Percentiles rank a stretch among this genome's conserved stretches.
phyloP scores from a whole-genome alignment of 2,329 filamentous ascomycete genomes.

The Pestalotiopsis sp. region DNA sequence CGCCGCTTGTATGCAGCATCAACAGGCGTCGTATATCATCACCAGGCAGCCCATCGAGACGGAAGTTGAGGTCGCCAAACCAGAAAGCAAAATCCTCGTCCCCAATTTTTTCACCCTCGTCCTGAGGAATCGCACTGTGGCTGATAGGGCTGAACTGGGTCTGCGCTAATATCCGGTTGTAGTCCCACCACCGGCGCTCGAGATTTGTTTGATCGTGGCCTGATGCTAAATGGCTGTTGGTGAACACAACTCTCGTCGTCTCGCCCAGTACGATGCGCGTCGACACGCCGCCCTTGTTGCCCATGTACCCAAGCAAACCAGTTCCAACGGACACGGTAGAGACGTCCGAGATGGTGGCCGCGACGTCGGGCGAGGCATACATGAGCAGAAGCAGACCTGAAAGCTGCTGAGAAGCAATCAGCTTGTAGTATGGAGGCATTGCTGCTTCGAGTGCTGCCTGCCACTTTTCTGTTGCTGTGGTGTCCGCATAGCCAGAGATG shows the following conservation, averaged over 20 bases:
- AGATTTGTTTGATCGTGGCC: conserved; percentile 77
- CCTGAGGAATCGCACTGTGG: conserved; percentile 64
- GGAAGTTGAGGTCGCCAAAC: conserved; percentile 96
- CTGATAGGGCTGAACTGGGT: conserved; percentile 78
- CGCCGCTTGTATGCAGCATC: conserved; percentile 78
- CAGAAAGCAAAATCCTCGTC: conserved; percentile 95
- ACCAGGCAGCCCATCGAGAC: conserved; percentile 83
- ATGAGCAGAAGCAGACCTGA: conserved; percentile 83
- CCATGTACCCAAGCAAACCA: conserved; percentile 88
- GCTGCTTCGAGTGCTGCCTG: conserved; percentile 74
- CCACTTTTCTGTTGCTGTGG: conserved; percentile 74
- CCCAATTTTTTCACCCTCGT: conserved; percentile 72
- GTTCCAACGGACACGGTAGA: conserved; percentile 86
- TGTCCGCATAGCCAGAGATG: conserved; percentile 78
- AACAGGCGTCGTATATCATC: conserved; percentile 87
- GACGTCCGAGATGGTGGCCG: conserved; percentile 75
- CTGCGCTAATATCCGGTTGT: conserved; percentile 73
- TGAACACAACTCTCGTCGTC: conserved; percentile 84
- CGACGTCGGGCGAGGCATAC: conserved; percentile 79
- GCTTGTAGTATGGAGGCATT: conserved; percentile 75
- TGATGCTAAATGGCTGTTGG: conserved; percentile 90
- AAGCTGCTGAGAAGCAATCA: conserved; percentile 81
- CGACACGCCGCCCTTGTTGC: conserved; percentile 91
- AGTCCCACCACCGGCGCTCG: conserved; percentile 90
- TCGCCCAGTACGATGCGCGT: conserved; percentile 85